Evolutionary conservation across 805 yeast genomes (phyloP), one percentile per base, ranked within the genome.

Genomic region (Ogataea siamensis): DNA sequence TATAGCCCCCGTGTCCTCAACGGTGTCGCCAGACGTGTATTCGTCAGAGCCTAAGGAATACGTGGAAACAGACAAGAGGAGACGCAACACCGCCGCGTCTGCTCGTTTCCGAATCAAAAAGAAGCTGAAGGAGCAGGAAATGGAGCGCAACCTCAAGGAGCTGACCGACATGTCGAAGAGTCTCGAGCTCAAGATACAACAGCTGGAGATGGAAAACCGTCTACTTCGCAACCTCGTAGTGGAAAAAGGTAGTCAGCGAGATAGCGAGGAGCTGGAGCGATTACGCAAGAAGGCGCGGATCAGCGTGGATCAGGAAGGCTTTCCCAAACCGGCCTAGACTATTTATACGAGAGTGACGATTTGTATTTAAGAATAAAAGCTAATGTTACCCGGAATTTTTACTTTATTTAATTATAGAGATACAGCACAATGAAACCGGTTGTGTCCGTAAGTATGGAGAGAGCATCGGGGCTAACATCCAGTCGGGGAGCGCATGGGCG

Each of bases 71-170:
- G 93, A 84, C 54, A 91, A 87, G 64, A 74, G 95, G 45, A 77
- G 83, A 47, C 74, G 94, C 52, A 89, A 88, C 64, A 88, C 96
- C 0, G 96, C 93, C 1, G 98, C 99, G 1, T 80, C 91, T 14
- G 97, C 97, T 4, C 71, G 98, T 43, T 91, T 91, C 70, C 74
- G 99, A 47, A 76, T 87, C 57, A 87, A 87, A 73, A 88, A 86
- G 78, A 89, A 91, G 72, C 55, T 83, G 64, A 84, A 87, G 60
- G 97, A 91, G 64, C 93, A 85, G 64, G 91, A 89, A 58, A 75
- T 91, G 80, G 96, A 89, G 63, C 70, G 79, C 42, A 78, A 73
- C 42, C 73, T 89, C 13, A 75, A 76, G 50, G 89, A 83, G 43
- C 69, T 91, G 51, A 79, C 78, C 50, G 89, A 84, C 21, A 63